Evolutionary conservation across 2,329 filamentous ascomycete genomes (phyloP).

Genomic region (Sporothrix variecibatus): DNA sequence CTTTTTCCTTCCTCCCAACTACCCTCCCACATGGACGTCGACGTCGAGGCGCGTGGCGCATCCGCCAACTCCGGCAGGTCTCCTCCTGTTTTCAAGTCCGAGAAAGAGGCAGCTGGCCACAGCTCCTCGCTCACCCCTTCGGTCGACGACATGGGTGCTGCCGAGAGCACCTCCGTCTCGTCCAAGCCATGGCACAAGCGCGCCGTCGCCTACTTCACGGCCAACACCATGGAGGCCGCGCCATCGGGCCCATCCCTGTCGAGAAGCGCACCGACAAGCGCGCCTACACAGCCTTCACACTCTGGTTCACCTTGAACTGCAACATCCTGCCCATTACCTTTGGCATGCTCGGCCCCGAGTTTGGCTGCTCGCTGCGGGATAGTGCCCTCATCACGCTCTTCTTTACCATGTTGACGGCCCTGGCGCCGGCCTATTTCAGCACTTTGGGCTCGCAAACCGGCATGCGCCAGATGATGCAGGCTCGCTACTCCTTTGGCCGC

Average conservation of each 20-base stretch:
- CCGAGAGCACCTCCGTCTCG: background rate
- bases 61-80: background rate
- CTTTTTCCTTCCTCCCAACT: background rate
- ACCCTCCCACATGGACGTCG: constrained; percentile 2
- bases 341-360: constrained; percentile 61
- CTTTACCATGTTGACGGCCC: constrained; percentile 58
- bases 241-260: constrained; percentile 47
- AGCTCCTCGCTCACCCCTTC: background rate
- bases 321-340: constrained; percentile 59
- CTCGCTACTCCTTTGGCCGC: constrained; percentile 62
- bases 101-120: constrained; percentile 7
- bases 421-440: constrained; percentile 58
- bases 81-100: background rate
- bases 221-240: constrained; percentile 42
- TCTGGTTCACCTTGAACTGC: constrained; percentile 52
- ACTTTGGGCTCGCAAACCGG: constrained; percentile 63
- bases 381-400: constrained; percentile 63
- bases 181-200: constrained; percentile 7
- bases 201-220: background rate
- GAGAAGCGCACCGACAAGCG: constrained; percentile 45
- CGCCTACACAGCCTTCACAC: constrained; percentile 49
- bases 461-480: constrained; percentile 66
- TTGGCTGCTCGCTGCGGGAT: constrained; percentile 57
- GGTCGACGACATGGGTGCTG: background rate
- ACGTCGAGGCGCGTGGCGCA: constrained; percentile 10